Evolutionary conservation across 805 yeast genomes (phyloP).

Genomic region (Kodamaea nitidulidarum): DNA sequence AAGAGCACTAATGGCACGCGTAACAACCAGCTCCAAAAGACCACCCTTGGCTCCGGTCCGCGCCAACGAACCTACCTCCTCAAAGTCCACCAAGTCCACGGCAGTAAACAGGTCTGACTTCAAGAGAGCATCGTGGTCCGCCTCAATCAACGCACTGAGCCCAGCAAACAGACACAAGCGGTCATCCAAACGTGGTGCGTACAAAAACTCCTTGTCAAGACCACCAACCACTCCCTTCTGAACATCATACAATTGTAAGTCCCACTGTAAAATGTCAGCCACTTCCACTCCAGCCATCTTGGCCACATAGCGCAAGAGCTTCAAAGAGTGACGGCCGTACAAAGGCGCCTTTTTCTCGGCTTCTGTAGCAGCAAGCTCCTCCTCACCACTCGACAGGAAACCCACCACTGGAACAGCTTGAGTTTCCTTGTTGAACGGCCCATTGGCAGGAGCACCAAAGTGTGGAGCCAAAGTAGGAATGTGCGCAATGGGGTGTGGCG

Average conservation of each 20-base stretch:
- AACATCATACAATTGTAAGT: slow-evolving; percentile 75
- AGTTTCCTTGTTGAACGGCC: slow-evolving; percentile 74
- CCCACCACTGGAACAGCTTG: slow-evolving; percentile 79
- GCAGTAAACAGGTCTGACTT: slow-evolving; percentile 43
- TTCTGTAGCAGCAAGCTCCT: slow-evolving; percentile 46
- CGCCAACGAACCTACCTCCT: slow-evolving; percentile 77
- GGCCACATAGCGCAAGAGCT: slow-evolving; percentile 66
- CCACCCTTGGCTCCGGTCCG: slow-evolving; percentile 85
- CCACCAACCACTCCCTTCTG: slow-evolving; percentile 82
- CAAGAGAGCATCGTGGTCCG: slow-evolving; percentile 18
- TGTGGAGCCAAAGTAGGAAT: slow-evolving; percentile 87
- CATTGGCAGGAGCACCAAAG: slow-evolving; percentile 65
- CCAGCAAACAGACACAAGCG: slow-evolving; percentile 39
- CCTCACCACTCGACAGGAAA: slow-evolving; percentile 35
- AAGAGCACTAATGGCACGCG: slow-evolving; percentile 45
- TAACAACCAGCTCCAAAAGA: slow-evolving; percentile 58
- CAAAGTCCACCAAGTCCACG: slow-evolving; percentile 71
- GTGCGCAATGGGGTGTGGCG: slow-evolving; percentile 70
- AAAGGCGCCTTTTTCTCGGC: slow-evolving; percentile 63
- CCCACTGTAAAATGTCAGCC: slow-evolving; percentile 61
- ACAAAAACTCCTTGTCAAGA: slow-evolving; percentile 67
- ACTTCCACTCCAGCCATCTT: slow-evolving; percentile 55
- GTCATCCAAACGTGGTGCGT: slow-evolving; percentile 82
- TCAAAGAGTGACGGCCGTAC: slow-evolving; percentile 63
- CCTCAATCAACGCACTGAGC: slow-evolving; percentile 28